Evolutionary conservation across 2,329 filamentous ascomycete species (phyloP), one percentile per base, ranked within the genome.

Genomic region (Fusarium sp.): DNA sequence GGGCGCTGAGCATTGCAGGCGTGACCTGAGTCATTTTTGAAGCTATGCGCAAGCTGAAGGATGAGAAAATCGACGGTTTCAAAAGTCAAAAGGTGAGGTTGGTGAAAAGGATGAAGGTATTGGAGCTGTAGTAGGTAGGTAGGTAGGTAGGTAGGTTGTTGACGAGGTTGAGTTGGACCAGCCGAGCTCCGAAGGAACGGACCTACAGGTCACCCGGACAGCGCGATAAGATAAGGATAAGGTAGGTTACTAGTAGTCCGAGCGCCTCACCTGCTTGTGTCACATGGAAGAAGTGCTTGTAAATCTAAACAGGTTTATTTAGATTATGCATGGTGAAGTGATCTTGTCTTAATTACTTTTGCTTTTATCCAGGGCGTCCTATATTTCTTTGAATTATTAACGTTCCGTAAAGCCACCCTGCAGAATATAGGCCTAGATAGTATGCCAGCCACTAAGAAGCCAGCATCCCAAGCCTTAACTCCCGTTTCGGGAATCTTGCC

Each of bases 21-120:
- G 80, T 79, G 62, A 80, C 77, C 58, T 76, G 76, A 40, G 78
- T 81, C 82, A 84, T 83, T 58, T 43, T 64, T 46, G 31, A 28
- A 63, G 34, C 40, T 47, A 13, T 39, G 44, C 34, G 32, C 42
- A 47, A 65, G 55, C 51, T 64, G 61, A 6, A 36, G 25, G 31
- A 39, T 4, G 11, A 25, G 34, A 38, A 28, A 13, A 32, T 28
- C 26, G n/a, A 8, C n/a, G 41, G 48, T 41, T n/a, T 29, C 22
- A 29, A 46, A 12, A 7, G 24, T 12, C 19, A 12, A 24, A n/a
- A 22, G 28, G 36, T 10, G 32, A 48, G 25, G 42, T 46, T 42
- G 51, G 46, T 53, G 47, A 50, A 19, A 36, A 34, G 28, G 35
- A 34, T 25, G 19, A 29, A 31, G 44, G 42, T 36, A 35, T 45